Evolutionary conservation across 495 filamentous ascomycete species (phyloP), one percentile per base, ranked within the genome.

Genomic region (Staphylotrichum tortipilum): DNA sequence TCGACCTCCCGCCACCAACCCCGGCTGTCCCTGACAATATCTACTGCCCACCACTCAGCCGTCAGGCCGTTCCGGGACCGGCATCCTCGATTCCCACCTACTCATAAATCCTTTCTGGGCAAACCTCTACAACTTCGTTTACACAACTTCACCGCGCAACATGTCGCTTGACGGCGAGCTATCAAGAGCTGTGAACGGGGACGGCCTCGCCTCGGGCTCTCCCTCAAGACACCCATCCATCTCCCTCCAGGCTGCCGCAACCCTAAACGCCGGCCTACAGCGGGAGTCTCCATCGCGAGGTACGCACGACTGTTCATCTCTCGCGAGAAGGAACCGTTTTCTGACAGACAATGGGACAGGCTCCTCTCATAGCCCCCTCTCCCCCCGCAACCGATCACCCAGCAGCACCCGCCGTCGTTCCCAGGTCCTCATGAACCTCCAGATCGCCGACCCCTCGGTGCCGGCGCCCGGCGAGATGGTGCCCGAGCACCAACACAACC

Each of bases 221-320:
- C 73, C 82, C 3, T 22, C 44, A 17, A 68, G 83, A 41, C 78
- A 77, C 22, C 76, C 80, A 14, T 79, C 81, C 9, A 69, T 73
- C 23, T 86, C 82, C 8, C 71, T 86, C 22, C 79, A 83, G 55
- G 78, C 83, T 40, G 75, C 84, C 12, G 84, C 81, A 4, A 78
- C 81, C 14, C 74, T 86, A 52, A 88, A 86, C 60, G 80, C 83
- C 12, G 79, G 83, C 26, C 72, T 86, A 8, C 82, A 85, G 54
- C 74, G 75, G 46, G 75, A 81, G 60, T 73, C 83, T 52, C 74
- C 77, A 12, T 72, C 71, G 28, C 69, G 78, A 58, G 76, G 81
- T 78, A 66, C 34, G 61, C 21, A 28, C 6, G 6, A 10, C 26
- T 10, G 10, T 10, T 7, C 6, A 37, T 23, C 31, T 34, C 4